A percentile compares a stretch with the other conserved stretches of the same genome.
These are phyloP conservation scores for Phytophthora foliorum DNA, from an alignment of 352 stramenopile species.

Conservation along the genomic window DNA sequence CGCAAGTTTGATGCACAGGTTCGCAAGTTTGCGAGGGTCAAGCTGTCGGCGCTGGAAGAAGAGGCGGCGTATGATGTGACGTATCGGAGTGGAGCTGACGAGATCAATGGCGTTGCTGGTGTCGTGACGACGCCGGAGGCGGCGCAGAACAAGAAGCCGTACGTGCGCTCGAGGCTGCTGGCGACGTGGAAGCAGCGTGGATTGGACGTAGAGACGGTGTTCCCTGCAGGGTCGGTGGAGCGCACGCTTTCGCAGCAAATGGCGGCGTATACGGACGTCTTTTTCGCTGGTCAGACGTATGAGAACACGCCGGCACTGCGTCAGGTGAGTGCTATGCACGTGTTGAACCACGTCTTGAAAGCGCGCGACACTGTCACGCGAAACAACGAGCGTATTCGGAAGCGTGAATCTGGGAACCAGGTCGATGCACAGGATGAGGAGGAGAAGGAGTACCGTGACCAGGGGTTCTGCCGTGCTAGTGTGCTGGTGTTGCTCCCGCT, in stretches of 20 bases:
- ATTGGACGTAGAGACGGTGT: conserved; percentile 45
- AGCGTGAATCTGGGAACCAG: conserved; percentile 33
- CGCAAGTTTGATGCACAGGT: conserved; percentile 44
- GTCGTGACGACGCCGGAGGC: conserved; percentile 29
- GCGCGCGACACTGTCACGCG: conserved; percentile 70
- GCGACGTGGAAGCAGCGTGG: conserved; percentile 57
- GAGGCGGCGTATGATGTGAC: conserved; percentile 51
- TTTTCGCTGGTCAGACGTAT: conserved; percentile 77
- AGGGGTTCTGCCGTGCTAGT: conserved; percentile 76
- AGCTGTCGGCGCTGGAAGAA: conserved; percentile 37
- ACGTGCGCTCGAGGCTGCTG: conserved; percentile 62
- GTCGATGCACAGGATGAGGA: conserved; percentile 34
- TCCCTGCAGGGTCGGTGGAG: conserved; percentile 50
- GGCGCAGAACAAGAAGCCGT: conserved; percentile 38
- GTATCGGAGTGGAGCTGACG: conserved; percentile 39
- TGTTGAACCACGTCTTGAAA: conserved; percentile 85
- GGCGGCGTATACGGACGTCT: conserved; percentile 67
- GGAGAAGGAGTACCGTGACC: conserved; percentile 82
- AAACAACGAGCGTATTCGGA: conserved; percentile 79
- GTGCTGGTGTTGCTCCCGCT: conserved; percentile 80
- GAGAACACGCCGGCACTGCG: conserved; percentile 64
- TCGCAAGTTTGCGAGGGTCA: conserved; percentile 50
- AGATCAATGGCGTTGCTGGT: conserved; percentile 17
- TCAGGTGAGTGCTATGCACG: conserved; percentile 75
- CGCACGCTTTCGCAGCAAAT: conserved; percentile 63